Evolutionary conservation across 768 basidiomycete genomes (phyloP), one percentile per base, ranked within the genome.

Genomic region (Asterophora parasitica): DNA sequence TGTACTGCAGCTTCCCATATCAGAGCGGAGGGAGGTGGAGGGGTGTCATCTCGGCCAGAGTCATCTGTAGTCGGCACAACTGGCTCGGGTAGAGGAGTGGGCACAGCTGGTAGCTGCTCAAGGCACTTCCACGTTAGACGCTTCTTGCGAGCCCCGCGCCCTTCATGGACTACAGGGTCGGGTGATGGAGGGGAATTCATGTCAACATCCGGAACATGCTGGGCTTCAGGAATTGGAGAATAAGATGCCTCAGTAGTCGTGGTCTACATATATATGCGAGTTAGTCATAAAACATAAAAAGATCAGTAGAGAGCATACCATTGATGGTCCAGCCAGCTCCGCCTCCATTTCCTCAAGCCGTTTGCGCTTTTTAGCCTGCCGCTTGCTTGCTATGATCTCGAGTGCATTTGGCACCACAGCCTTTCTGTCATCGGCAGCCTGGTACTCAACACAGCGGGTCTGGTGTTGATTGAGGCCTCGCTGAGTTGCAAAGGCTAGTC

Each of bases 101-200:
- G 47, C 19, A 53, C 36, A 3, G 45, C 46, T 10, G 55, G 58
- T 13, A 52, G 50, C 19, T 50, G 53, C 26, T 59, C 39, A 1
- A 58, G 37, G 2, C 56, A 45, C 42, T 58, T 58, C 54, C 57
- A 58, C 1, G 54, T 58, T 40, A 35, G 46, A 1, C 52, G 41
- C 20, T 53, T 58, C 1, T 26, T 33, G 2, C 53, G 52, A 6
- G 43, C 19, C 0, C 35, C 36, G 3, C 50, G 52, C 4, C 57
- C 55, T 12, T 26, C 32, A 3, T 39, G 17, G 0, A 17, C 44
- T 2, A 23, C 9, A 27, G 48, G 34, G 7, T 16, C 7, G 4
- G 42, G 48, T 1, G 42, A 13, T 6, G 26, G 28, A 17, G 28
- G n/a, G 16, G 23, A 23, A 23, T 23, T 23, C 34, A 35, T 35